Conservation (phyloP, 805 yeast genomes). For the Metahyphopichia silvanorum region DNA sequence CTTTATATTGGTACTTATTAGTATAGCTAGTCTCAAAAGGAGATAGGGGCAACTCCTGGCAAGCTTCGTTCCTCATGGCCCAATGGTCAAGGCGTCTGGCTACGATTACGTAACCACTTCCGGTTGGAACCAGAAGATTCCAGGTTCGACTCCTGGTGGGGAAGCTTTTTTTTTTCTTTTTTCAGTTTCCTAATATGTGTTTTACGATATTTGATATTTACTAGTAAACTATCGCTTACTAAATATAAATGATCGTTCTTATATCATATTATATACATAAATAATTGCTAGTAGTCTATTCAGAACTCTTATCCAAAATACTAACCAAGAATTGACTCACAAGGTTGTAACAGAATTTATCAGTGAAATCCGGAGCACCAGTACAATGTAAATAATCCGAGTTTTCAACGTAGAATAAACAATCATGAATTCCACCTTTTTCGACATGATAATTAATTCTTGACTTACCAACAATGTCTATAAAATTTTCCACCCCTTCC, state of each 20-base stretch:
- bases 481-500: conserved; percentile 24
- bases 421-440: conserved; percentile 34
- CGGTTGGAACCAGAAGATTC: conserved; percentile 49
- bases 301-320: background rate
- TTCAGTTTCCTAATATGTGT: too few relatives aligned
- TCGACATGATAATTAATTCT: conserved; percentile 17
- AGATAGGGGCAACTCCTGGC: too few relatives aligned
- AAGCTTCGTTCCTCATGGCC: conserved; percentile 52
- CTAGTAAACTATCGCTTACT: too few relatives aligned
- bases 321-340: conserved; percentile 14
- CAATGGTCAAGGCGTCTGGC: conserved; percentile 54
- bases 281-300: background rate
- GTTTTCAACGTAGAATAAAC: conserved; percentile 30
- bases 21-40: too few relatives aligned
- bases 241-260: too few relatives aligned
- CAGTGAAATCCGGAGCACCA: background rate
- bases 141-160: conserved; percentile 59
- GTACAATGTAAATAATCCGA: conserved; percentile 23
- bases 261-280: background rate
- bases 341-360: conserved; percentile 13
- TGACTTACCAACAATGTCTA: conserved; percentile 14
- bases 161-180: conserved; percentile 40
- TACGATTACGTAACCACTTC: conserved; percentile 39
- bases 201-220: too few relatives aligned
- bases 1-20: too few relatives aligned